Conservation (phyloP, 441 rosid species). For the Adansonia rubrostipa region DNA sequence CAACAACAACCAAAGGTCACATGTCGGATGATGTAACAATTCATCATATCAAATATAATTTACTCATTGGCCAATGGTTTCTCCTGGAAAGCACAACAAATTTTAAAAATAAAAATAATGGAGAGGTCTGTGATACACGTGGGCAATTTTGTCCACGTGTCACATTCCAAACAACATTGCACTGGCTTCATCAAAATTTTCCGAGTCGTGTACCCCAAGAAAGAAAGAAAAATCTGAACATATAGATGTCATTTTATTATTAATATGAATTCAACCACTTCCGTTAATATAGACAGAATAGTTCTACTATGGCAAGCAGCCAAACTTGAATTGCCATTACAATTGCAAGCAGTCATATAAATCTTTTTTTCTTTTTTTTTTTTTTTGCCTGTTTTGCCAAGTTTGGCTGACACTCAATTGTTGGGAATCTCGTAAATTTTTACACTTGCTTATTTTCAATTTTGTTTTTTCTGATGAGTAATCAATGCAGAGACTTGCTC, state of each 20-base stretch:
- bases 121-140: not conserved
- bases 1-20: not conserved
- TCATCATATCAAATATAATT: not conserved
- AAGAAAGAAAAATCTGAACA: too few relatives aligned
- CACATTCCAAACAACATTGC: not conserved
- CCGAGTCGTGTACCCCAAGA: too few relatives aligned
- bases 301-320: not conserved
- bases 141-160: not conserved
- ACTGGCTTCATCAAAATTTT: not conserved
- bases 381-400: too few relatives aligned
- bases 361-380: too few relatives aligned
- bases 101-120: not conserved
- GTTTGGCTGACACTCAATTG: not conserved
- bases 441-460: not conserved
- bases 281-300: too few relatives aligned
- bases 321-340: not conserved
- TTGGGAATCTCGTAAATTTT: not conserved
- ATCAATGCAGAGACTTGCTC: conserved; percentile 57
- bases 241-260: not conserved
- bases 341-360: not conserved
- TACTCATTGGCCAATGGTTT: not conserved
- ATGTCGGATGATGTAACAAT: not conserved
- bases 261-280: not conserved
- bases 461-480: conserved; percentile 47
- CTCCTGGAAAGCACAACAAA: not conserved